Evolutionary conservation across 2,329 filamentous ascomycete species (phyloP), one percentile per base, ranked within the genome.

Genomic region (Alternaria sp.): DNA sequence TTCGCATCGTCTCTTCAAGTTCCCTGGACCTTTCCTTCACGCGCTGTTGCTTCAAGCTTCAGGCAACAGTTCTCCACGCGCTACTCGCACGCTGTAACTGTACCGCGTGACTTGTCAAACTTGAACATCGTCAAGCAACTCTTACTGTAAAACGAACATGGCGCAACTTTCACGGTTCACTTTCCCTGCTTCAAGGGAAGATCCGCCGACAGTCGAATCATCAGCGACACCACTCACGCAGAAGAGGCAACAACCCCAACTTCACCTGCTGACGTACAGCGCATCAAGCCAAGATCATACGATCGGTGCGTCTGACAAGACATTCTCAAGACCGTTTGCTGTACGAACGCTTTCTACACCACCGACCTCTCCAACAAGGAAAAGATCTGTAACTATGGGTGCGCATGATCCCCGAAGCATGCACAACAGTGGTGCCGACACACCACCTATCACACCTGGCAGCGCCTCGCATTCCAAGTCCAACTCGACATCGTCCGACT

Each of bases 381-480:
- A 60, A 37, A 61, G 67, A 47, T 58, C 68, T 14, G 46, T 58
- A 18, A 73, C 59, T 9, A 72, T 76, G 66, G 67, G 64, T 20
- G 26, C 60, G 4, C 60, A 66, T 14, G 59, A 66, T 11, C 20
- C 55, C 26, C 46, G 25, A n/a, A 67, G 58, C n/a, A 37, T 66
- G 50, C 72, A 69, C 33, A 63, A 71, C 49, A 68, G 62, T 46
- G 64, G 66, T 51, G 60, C 68, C 10, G 54, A 73, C 28, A 78
- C 77, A 12, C 76, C 77, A 6, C 76, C 77, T 2, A 58, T 64
- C 5, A 78, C 77, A 43, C 77, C 76, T 3, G 73, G 69, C n/a
- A 60, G 55, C 9, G 26, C 63, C 14, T 67, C 64, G 18, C 73
- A 76, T 55, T 66, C 69, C 12, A 71, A 67, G 21, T 64, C 61